These are phyloP conservation scores for Alternaria atra DNA, from an alignment of 2,329 filamentous ascomycete species.

Conservation along the genomic window DNA sequence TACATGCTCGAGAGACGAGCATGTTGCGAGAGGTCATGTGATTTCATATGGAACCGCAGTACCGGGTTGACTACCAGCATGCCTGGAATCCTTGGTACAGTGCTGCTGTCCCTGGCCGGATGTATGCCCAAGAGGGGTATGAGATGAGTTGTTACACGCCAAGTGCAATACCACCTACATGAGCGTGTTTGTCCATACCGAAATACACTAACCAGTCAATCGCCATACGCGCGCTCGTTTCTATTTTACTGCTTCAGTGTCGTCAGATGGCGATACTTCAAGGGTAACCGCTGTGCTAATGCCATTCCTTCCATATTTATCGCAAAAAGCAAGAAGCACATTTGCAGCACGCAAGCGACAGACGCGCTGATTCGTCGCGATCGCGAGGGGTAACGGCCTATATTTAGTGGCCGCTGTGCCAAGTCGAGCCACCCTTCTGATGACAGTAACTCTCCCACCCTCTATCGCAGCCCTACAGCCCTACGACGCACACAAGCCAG, in stretches of 20 bases:
- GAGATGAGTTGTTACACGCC: not conserved
- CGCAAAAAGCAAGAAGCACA: constrained; percentile 4
- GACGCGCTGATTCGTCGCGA: constrained; percentile 8
- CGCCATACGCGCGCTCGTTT: constrained; percentile 1
- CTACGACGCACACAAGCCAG: constrained; percentile 30
- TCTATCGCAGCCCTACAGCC: constrained; percentile 30
- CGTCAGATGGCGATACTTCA: not conserved
- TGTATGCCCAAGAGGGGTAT: constrained; percentile 14
- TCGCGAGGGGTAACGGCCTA: constrained; percentile 26
- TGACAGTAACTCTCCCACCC: constrained; percentile 18
- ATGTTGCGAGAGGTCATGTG: constrained; percentile 29
- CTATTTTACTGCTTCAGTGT: constrained; percentile 6
- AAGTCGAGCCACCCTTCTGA: constrained; percentile 29
- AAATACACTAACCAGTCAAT: constrained; percentile 16
- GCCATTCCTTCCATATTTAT: constrained; percentile 26
- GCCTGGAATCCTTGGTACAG: constrained; percentile 3
- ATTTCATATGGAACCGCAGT: constrained; percentile 14
- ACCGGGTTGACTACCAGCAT: constrained; percentile 14
- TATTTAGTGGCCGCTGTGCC: constrained; percentile 36
- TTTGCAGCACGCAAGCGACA: constrained; percentile 1
- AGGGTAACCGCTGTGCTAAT: constrained; percentile 21
- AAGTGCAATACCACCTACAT: constrained; percentile 28
- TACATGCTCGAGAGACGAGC: constrained; percentile 16
- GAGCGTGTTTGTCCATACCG: constrained; percentile 11
- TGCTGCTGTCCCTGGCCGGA: constrained; percentile 1